Percentiles rank a stretch among this genome's conserved stretches.
Evolutionary conservation across 208 protist genomes (phyloP).

Genomic region (Trypanosoma rangeli): DNA sequence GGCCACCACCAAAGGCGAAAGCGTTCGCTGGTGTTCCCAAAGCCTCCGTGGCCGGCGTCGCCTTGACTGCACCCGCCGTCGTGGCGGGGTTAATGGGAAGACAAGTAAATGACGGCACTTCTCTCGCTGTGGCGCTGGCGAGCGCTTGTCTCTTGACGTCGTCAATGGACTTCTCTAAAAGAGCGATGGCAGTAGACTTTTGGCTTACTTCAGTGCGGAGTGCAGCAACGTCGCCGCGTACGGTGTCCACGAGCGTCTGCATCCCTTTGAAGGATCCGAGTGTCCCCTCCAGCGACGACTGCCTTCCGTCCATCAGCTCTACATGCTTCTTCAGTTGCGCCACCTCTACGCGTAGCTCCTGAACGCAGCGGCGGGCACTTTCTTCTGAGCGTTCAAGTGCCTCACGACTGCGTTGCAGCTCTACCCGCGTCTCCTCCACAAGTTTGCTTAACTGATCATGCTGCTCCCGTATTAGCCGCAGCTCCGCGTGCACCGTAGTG

Average conservation of each 20-base stretch:
- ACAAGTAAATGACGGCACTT: not conserved
- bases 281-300: constrained; percentile 17
- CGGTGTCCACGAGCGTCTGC: constrained; percentile 1
- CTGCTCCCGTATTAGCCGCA: constrained; percentile 18
- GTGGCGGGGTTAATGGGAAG: not conserved
- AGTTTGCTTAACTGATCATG: constrained; percentile 13
- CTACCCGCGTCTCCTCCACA: constrained; percentile 24
- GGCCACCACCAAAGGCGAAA: not conserved
- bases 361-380: not conserved
- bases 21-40: not conserved
- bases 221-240: constrained; percentile 1
- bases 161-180: constrained; percentile 17
- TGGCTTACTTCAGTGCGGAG: constrained; percentile 15
- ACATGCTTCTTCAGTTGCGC: constrained; percentile 23
- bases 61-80: not conserved
- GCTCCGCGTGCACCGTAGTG: not conserved
- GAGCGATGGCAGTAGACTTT: constrained; percentile 13
- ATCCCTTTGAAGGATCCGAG: constrained; percentile 6
- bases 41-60: not conserved
- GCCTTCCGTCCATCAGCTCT: constrained; percentile 12
- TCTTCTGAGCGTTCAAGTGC: constrained; percentile 9
- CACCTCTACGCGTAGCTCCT: constrained; percentile 18
- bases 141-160: not conserved
- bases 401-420: constrained; percentile 23
- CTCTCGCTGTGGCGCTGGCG: not conserved